A percentile compares a stretch with the other conserved stretches of the same genome.
Conservation (phyloP, 345 rosid species). For the Psidium friedrichsthalianum region DNA sequence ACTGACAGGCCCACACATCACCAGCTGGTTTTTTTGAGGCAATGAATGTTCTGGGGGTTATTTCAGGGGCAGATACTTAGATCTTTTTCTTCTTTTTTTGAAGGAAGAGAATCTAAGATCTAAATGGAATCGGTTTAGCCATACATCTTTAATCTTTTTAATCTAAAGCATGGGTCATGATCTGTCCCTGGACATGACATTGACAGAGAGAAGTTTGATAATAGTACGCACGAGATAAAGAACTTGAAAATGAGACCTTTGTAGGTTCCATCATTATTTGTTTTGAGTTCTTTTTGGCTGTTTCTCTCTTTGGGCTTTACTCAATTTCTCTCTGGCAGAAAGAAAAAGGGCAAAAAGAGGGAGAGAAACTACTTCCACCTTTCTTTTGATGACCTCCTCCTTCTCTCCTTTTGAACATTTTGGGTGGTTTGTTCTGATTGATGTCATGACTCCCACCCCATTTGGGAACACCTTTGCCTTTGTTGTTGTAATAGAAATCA, state of each 20-base stretch:
- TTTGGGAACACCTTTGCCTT: neutral
- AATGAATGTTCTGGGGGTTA: neutral
- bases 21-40: neutral
- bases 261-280: neutral
- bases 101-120: neutral
- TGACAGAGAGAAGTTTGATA: slow-evolving; percentile 1
- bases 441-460: neutral
- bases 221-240: neutral
- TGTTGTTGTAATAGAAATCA: neutral
- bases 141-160: neutral
- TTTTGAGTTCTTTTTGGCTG: slow-evolving; percentile 24
- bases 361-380: neutral
- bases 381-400: neutral
- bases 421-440: neutral
- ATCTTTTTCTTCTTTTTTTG: neutral
- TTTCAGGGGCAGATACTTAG: neutral
- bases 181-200: slow-evolving; percentile 9
- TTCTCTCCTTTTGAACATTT: neutral
- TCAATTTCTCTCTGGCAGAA: neutral
- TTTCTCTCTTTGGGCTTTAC: slow-evolving; percentile 4
- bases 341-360: neutral
- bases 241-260: neutral
- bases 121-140: neutral
- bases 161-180: neutral
- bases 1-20: neutral